Evolutionary conservation across 106 monocot genomes (phyloP), one percentile per base, ranked within the genome.

Genomic region (Posidonia australis): DNA sequence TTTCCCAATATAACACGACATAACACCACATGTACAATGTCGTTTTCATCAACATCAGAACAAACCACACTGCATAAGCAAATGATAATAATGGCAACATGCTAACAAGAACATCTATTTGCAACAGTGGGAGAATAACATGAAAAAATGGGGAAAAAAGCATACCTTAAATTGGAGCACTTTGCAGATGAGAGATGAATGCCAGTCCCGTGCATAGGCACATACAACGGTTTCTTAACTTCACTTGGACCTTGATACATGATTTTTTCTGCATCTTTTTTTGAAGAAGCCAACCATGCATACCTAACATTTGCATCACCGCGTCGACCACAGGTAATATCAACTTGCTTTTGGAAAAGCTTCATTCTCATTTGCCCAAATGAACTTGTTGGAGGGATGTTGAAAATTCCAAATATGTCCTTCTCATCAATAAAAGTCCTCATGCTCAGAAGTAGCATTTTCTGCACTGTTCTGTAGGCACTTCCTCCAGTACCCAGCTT

Each of bases 1-100:
- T 86, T 90, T 67, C 90, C 90, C 77, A 85, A 46, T 57, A 90
- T 78, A 23, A 83, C 76, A 53, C 90, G 85, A 67, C 90, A 90
- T 67, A 90, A 69, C 43, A 90, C 60, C 82, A 90, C 73, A 67
- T 76, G 64, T 27, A 67, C 43, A 24, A 80, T 19, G 12, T 77
- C 78, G 64, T 78, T 70, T 78, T 85, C 77, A 65, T 88, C 83
- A 44, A 79, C 66, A 61, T 84, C 78, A 67, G 76, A 70, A 72
- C 79, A 81, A 60, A 67, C 64, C 58, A 74, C 80, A 83, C 90
- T 90, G 86, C 57, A 57, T 65, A 10, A 76, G 70, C 49, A 70
- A 36, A 10, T 57, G 32, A 79, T 7, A 70, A 22, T 20, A 31
- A 45, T 5, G 28, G 67, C 62, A 68, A 18, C 59, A 30, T 46